phyloP scores from a whole-genome alignment of 2,329 filamentous ascomycete species.

The Akanthomyces uredinophilus region DNA sequence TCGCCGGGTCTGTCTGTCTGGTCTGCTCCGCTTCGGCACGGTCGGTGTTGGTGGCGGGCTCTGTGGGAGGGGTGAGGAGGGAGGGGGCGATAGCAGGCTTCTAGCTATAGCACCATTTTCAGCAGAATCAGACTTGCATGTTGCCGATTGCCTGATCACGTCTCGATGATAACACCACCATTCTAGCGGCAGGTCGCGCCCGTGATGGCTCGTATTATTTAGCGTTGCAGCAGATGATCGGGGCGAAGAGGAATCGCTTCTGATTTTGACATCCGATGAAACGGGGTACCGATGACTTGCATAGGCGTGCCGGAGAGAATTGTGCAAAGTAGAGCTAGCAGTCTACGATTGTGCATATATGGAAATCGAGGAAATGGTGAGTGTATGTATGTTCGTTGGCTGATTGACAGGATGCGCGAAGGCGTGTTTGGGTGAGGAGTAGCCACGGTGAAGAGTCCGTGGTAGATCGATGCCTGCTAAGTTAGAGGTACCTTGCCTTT shows the following conservation, averaged over 20 bases:
- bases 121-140: neutral
- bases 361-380: too few species aligned
- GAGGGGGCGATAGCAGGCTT: neutral
- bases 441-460: too few species aligned
- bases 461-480: too few species aligned
- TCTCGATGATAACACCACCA: neutral
- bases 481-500: too few species aligned
- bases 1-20: neutral
- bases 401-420: too few species aligned
- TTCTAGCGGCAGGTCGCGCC: neutral
- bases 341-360: neutral
- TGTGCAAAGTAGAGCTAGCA: neutral
- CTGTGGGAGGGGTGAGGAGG: neutral
- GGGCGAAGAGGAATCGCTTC: neutral
- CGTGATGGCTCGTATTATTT: neutral
- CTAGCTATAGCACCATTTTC: conserved; percentile 2
- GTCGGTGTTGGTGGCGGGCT: neutral
- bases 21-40: neutral
- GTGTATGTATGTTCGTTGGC: too few species aligned
- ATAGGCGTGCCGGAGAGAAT: neutral
- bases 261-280: neutral
- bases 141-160: conserved; percentile 6
- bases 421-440: too few species aligned
- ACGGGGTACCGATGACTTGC: neutral
- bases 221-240: neutral